Percentiles rank a stretch among this genome's conserved stretches.
phyloP scores from a whole-genome alignment of 345 rosid species.

The Garcia nutans region DNA sequence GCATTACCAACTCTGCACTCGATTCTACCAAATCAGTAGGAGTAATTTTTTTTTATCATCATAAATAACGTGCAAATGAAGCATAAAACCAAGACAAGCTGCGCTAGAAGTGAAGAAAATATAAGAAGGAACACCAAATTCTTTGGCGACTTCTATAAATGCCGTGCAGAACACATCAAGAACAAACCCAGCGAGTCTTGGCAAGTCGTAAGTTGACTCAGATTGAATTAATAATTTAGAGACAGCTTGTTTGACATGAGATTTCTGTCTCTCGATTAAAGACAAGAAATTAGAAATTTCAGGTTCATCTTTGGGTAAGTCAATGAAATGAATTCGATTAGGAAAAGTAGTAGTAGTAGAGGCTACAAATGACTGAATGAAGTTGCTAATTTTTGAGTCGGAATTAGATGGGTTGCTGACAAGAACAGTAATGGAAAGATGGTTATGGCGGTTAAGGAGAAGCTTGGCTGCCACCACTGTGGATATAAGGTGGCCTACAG shows the following conservation, averaged over 20 bases:
- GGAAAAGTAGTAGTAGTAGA: background rate
- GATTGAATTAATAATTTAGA: background rate
- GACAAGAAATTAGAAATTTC: background rate
- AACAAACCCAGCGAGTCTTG: background rate
- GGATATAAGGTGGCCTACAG: background rate
- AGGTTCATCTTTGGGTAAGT: background rate
- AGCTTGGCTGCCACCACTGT: background rate
- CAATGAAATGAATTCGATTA: background rate
- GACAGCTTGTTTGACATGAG: background rate
- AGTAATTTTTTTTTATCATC: background rate
- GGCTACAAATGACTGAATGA: background rate
- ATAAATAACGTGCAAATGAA: background rate
- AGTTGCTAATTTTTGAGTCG: too few species aligned
- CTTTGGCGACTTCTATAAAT: background rate
- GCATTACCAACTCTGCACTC: too few species aligned
- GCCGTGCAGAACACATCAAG: background rate
- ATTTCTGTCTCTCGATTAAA: background rate
- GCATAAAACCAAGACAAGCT: background rate
- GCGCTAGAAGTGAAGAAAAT: background rate
- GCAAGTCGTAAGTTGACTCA: background rate
- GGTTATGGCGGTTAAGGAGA: background rate
- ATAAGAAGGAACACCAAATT: background rate
- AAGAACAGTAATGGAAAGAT: background rate
- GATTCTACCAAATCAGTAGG: background rate
- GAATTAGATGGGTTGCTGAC: background rate